phyloP scores from a whole-genome alignment of 2,329 filamentous ascomycete species.

The Ophiocordyceps australis region DNA sequence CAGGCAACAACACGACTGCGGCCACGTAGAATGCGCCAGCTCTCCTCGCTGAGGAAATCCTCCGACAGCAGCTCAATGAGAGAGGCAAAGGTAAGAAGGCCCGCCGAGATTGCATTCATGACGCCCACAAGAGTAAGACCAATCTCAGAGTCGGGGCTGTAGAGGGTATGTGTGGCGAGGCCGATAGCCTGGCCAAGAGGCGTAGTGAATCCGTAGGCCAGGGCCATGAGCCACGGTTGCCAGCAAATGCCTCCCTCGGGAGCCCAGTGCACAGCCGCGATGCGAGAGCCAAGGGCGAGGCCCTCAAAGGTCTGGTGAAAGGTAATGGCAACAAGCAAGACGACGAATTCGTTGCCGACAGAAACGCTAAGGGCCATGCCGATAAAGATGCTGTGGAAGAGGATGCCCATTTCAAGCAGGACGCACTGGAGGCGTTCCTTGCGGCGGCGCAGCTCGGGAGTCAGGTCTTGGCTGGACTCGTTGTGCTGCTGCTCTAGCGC shows the following conservation, averaged over 20 bases:
- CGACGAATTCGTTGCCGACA: constrained; percentile 56
- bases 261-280: constrained; percentile 33
- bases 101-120: constrained; percentile 57
- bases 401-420: constrained; percentile 59
- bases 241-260: constrained; percentile 14
- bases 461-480: no score
- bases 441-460: constrained; percentile 36
- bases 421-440: constrained; percentile 59
- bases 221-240: constrained; percentile 37
- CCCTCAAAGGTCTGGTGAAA: constrained; percentile 50
- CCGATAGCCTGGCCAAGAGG: constrained; percentile 60
- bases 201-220: constrained; percentile 41
- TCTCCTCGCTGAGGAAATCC: constrained; percentile 49
- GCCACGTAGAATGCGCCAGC: constrained; percentile 36
- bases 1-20: constrained; percentile 34
- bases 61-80: constrained; percentile 55
- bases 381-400: constrained; percentile 50
- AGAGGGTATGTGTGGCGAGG: constrained; percentile 48
- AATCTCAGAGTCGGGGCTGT: constrained; percentile 46
- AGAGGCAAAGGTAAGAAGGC: constrained; percentile 53
- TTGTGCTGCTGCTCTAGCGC: constrained; percentile 5
- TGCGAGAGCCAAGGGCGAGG: constrained; percentile 45
- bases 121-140: constrained; percentile 54
- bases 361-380: constrained; percentile 70
- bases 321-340: constrained; percentile 61